A percentile compares a stretch with the other conserved stretches of the same genome.
Evolutionary conservation across 1,284 basidiomycete species (phyloP).

Genomic region (Phlebopus sp.): DNA sequence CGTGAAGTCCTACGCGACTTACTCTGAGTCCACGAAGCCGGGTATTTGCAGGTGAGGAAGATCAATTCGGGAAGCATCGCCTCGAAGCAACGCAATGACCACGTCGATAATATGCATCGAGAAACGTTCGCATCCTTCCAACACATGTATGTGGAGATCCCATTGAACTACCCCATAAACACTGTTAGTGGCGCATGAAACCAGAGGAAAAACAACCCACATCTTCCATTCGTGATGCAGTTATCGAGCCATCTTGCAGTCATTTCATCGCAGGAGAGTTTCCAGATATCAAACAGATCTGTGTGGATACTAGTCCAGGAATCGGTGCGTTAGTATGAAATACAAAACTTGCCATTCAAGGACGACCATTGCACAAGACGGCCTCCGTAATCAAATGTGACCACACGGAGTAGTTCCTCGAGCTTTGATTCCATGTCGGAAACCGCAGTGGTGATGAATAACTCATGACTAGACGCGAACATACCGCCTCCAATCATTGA

Average conservation of each 20-base stretch:
- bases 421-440: conserved; percentile 58
- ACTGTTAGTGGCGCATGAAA: background rate
- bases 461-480: conserved; percentile 41
- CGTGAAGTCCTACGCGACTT: conserved; percentile 5
- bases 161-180: conserved; percentile 49
- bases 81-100: conserved; percentile 32
- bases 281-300: conserved; percentile 51
- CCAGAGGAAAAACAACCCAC: conserved; percentile 39
- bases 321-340: background rate
- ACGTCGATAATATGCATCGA: conserved; percentile 39
- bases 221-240: conserved; percentile 45
- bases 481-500: conserved; percentile 43
- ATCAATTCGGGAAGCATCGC: conserved; percentile 17
- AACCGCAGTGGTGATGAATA: conserved; percentile 48
- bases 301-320: conserved; percentile 18
- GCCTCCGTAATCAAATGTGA: conserved; percentile 56
- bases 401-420: conserved; percentile 35
- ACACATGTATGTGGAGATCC: conserved; percentile 49
- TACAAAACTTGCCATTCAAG: conserved; percentile 44
- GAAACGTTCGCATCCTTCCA: conserved; percentile 41
- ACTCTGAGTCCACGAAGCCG: conserved; percentile 28
- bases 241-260: conserved; percentile 55
- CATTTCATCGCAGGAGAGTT: conserved; percentile 44
- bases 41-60: conserved; percentile 15
- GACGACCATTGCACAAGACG: conserved; percentile 46